These are phyloP conservation scores for Tagetes patula DNA, from an alignment of 129 eudicot species.

Conservation along the genomic window DNA sequence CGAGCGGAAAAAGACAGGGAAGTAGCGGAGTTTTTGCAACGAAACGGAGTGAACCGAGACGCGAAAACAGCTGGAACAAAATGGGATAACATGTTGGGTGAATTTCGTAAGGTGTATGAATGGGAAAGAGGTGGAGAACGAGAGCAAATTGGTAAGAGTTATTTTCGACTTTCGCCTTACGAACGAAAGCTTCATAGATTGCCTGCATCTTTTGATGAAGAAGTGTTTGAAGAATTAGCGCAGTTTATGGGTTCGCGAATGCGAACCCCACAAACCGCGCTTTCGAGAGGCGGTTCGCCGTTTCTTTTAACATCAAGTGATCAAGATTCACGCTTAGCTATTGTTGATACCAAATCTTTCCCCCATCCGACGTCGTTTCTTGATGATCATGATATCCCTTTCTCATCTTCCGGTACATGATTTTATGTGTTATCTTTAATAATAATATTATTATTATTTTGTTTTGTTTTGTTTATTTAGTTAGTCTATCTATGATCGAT, in stretches of 20 bases:
- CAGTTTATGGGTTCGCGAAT: slow-evolving; percentile 76
- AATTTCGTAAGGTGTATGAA: slow-evolving; percentile 68
- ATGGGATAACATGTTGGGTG: slow-evolving; percentile 93
- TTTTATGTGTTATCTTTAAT: neutral
- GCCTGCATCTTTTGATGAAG: slow-evolving; percentile 84
- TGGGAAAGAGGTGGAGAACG: slow-evolving; percentile 80
- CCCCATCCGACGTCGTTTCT: slow-evolving; percentile 34
- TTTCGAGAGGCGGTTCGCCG: slow-evolving; percentile 25
- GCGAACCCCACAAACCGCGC: slow-evolving; percentile 40
- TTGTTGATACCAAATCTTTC: slow-evolving; percentile 38
- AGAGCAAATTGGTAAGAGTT: slow-evolving; percentile 70
- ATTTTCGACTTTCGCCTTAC: slow-evolving; percentile 61
- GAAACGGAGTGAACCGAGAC: slow-evolving; percentile 68
- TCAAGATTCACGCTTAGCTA: slow-evolving; percentile 36
- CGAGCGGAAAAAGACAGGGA: slow-evolving; percentile 73
- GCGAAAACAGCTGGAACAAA: slow-evolving; percentile 82
- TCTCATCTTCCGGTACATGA: slow-evolving; percentile 31
- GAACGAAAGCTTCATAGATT: slow-evolving; percentile 62
- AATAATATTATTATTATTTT: too few species aligned
- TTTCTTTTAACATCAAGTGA: slow-evolving; percentile 30
- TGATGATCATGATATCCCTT: slow-evolving; percentile 43
- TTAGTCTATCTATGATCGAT: too few species aligned
- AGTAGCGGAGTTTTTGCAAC: slow-evolving; percentile 59
- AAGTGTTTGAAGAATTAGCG: slow-evolving; percentile 71
- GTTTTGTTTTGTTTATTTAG: too few species aligned